phyloP scores from a whole-genome alignment of 306 rosid genomes.

The Casuarina cunninghamiana region DNA sequence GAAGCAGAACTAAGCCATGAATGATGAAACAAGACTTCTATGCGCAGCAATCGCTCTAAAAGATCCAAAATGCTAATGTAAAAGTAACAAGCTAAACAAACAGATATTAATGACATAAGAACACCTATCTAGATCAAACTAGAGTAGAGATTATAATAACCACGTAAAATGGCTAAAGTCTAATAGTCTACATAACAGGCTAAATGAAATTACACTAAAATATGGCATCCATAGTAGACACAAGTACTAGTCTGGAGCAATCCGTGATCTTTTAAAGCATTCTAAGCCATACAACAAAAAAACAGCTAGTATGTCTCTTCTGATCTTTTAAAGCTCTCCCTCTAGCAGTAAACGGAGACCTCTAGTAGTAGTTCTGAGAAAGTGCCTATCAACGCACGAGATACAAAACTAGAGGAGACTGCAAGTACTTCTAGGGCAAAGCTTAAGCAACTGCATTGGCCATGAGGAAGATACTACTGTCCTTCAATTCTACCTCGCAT shows the following conservation, averaged over 20 bases:
- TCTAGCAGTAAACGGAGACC: slow-evolving; percentile 22
- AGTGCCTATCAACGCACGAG: slow-evolving; percentile 39
- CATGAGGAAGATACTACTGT: slow-evolving; percentile 35
- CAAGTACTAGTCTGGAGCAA: slow-evolving; percentile 3
- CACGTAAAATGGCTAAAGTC: slow-evolving; percentile 26
- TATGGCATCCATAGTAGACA: slow-evolving; percentile 24
- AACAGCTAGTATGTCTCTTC: slow-evolving; percentile 38
- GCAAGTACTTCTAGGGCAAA: slow-evolving; percentile 45
- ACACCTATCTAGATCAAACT: slow-evolving; percentile 9
- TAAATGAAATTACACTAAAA: slow-evolving; percentile 28
- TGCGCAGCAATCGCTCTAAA: slow-evolving; percentile 1
- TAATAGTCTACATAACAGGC: slow-evolving; percentile 18
- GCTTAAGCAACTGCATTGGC: slow-evolving; percentile 41
- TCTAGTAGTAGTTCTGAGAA: slow-evolving; percentile 42
- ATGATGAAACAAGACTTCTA: not conserved
- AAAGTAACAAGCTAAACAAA: not conserved
- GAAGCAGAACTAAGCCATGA: not conserved
- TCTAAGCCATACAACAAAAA: slow-evolving; percentile 32
- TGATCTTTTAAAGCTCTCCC: slow-evolving; percentile 32
- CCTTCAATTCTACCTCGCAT: slow-evolving; percentile 50
- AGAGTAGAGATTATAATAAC: slow-evolving; percentile 20
- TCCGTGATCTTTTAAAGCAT: slow-evolving; percentile 13
- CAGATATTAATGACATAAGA: not conserved
- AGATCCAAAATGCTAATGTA: slow-evolving; percentile 9
- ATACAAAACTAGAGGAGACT: slow-evolving; percentile 48